Base-by-base conservation (phyloP, 2,329 filamentous ascomycete species). In the Monilinia vaccinii-corymbosi region DNA sequence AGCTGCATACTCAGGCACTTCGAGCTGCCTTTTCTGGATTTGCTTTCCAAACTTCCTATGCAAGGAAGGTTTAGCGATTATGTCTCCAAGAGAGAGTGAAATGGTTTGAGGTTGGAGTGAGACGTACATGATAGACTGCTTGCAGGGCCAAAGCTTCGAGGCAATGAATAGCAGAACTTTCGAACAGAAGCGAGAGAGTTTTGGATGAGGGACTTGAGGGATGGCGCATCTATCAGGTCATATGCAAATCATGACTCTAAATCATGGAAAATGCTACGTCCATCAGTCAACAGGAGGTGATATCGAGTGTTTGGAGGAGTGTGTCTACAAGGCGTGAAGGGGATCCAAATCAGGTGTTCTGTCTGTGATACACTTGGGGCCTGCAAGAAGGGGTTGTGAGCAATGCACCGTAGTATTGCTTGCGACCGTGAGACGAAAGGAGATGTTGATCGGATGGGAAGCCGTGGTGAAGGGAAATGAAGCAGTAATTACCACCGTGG, bases 1-100 rank as follows among this genome's bases (percentile, higher is more conserved):
- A 66, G 93, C 91, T 64, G 94, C 93, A 87, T 99, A 99, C 82
- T 99, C 94, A 62, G 94, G 94, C 62, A 99, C 92, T 75, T 99
- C 94, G 71, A 99, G 89, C 82, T 99, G 94, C 74, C 92, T 88
- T 80, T 96, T 96, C 80, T 97, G 94, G 68, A 99, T 96, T 74
- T 97, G 91, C 81, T 99, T 99, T 75, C 94, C 94, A 79, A 99
- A 99, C 84, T 99, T 99, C 94, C 93, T 99, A 71, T 16, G 50
- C 4, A 51, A 25, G 56, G 23, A 59, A 18, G 23, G 48, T 53
- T 53, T 36, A 50, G 32, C 60, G 42, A 40, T 66, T 40, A 68
- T 32, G 16, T 46, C 25, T 51, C 23, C 16, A 25, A 59, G 28
- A 38, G 51, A 48, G 10, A 18, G 28, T 14, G 28, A 16, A 9